Percentiles rank a stretch among this genome's conserved stretches.
phyloP scores from a whole-genome alignment of 768 basidiomycete genomes.

The Cubamyces sp. region DNA sequence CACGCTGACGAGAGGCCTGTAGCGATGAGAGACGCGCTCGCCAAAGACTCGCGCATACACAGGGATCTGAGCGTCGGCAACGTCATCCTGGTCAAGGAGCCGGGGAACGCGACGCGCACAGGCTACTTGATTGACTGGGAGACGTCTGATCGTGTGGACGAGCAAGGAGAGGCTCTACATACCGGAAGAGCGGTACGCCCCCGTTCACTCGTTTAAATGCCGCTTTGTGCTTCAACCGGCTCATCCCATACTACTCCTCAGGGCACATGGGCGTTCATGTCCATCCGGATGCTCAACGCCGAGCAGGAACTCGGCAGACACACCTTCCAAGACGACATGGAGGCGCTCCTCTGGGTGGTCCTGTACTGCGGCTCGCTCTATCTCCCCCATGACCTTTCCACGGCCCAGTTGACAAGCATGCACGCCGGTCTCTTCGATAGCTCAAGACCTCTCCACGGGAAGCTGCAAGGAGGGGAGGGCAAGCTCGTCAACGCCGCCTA shows the following conservation, averaged over 20 bases:
- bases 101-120: background rate
- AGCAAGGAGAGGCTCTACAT: background rate
- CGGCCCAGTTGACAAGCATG: background rate
- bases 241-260: too few species aligned
- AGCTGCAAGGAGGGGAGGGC: background rate
- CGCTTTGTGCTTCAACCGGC: too few species aligned
- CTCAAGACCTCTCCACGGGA: background rate
- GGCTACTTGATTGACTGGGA: conserved; percentile 22
- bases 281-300: background rate
- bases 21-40: conserved; percentile 14
- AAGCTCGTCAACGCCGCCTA: background rate
- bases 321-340: conserved; percentile 22
- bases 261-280: too few species aligned
- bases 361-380: conserved; percentile 11
- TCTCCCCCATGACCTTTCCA: background rate
- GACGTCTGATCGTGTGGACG: background rate
- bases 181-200: background rate
- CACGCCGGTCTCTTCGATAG: background rate
- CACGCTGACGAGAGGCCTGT: background rate
- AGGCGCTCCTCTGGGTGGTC: conserved; percentile 17
- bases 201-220: too few species aligned
- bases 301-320: background rate
- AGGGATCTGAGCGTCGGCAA: conserved; percentile 13
- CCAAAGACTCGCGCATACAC: conserved; percentile 7
- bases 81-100: conserved; percentile 8